Evolutionary conservation across 352 stramenopile genomes (phyloP), one percentile per base, ranked within the genome.

Genomic region (Pythium brassicae): DNA sequence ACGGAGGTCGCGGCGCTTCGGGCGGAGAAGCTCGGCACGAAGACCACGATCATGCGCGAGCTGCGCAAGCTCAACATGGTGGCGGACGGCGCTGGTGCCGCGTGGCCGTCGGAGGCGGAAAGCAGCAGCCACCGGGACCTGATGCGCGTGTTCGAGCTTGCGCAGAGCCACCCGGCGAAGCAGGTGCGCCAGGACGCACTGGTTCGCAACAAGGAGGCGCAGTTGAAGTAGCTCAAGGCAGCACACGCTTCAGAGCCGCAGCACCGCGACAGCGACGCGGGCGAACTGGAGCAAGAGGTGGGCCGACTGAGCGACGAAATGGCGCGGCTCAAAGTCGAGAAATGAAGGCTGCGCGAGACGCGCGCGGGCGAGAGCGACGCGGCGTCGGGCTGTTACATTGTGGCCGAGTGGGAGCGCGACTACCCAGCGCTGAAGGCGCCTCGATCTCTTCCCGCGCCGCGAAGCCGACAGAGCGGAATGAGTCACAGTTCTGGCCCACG

Each of bases 251-350:
- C 53, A 11, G 59, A 47, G 27, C 48, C 19, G 12, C 45, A 60
- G n/a, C 53, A 65, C 11, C 37, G 46, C 27, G 55, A 53, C 1
- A 34, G 55, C 20, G 32, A 59, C 20, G 46, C 23, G 47, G 46
- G 7, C 26, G 57, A 73, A 1, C 50, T 78, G 8, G 54, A 69
- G 25, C 46, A 55, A 44, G 64, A 85, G 42, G 48, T 80, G 2
- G 63, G 72, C 27, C 54, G 39, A 1, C 63, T 78, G 65, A 65
- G 53, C 39, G 46, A 67, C 26, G 69, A 83, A 61, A 58, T 83
- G 4, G 74, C 73, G 2, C 74, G 72, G 27, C 55, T 92, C 23
- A 73, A 66, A 43, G 43, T 86, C 45, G 77, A 87, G 52, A 88
- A 88, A 52, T 54, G 68, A 15, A 44, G 73, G 26, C 56, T 86